Evolutionary conservation across 2,329 filamentous ascomycete species (phyloP), one percentile per base, ranked within the genome.

Genomic region (Seiridium cupressi): DNA sequence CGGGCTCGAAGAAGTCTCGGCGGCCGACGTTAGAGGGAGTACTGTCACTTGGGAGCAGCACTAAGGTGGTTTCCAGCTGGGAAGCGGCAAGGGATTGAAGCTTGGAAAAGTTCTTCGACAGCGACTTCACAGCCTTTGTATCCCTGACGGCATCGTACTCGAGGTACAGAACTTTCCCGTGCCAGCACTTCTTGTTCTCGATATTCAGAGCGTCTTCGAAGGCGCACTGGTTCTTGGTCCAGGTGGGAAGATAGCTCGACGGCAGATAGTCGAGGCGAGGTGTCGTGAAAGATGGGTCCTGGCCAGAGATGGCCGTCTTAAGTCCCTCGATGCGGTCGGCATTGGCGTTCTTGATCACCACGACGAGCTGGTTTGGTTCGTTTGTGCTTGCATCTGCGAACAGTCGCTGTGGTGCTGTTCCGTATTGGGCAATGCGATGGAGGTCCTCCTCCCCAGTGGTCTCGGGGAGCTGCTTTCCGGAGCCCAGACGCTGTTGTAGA

Each of bases 371-470:
- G 57, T 73, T 77, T 4, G 80, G 77, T 54, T 73, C 68, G 9
- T 73, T 68, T 4, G 68, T 60, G n/a, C 32, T 61, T 4, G 61
- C 60, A 6, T 66, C 72, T 26, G 67, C 69, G 65, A 90, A 88
- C 26, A 90, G 72, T 13, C 78, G 71, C 58, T 75, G 66, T 5
- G 81, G 73, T 36, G 75, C 69, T 63, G 82, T 53, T 63, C 86
- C 88, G 71, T 86, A 90, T 55, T 76, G 76, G 68, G 86, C 85
- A 68, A 92, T 77, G 65, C 84, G 75, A 54, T 78, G 75, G 44
- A 91, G 73, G 7, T 75, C 74, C 47, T 84, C 79, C 60, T 81
- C 76, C 51, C 77, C 70, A 61, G 77, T 64, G 40, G 71, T 73
- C 35, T 74, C 70, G 44, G 76, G 79, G 56, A 80, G 76, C 66